Evolutionary conservation across 192 early-diverging fungal species (phyloP).

Genomic region (Chytriomyces sp.): DNA sequence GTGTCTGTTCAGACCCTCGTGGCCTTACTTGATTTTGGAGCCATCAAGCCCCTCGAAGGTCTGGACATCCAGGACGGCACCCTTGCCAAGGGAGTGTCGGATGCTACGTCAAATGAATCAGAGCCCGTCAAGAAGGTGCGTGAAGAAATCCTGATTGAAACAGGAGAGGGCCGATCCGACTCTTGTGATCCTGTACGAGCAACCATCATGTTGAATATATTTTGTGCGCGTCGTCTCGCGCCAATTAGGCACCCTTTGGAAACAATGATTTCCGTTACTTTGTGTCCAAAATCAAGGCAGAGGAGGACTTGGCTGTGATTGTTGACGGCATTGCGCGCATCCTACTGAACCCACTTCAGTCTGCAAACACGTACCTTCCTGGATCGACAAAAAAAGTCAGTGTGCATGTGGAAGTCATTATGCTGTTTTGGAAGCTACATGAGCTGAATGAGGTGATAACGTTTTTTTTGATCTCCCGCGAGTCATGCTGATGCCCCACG

Average conservation of each 20-base stretch:
- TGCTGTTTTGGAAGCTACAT: slow-evolving; percentile 84
- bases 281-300: slow-evolving; percentile 76
- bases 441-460: slow-evolving; percentile 71
- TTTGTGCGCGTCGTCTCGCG: neutral
- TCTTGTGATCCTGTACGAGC: slow-evolving; percentile 17
- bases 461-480: neutral
- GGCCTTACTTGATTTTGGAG: slow-evolving; percentile 66
- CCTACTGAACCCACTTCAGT: slow-evolving; percentile 75
- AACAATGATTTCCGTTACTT: slow-evolving; percentile 81
- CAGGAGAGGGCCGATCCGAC: slow-evolving; percentile 9
- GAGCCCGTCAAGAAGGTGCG: too few relatives aligned
- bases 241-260: slow-evolving; percentile 15
- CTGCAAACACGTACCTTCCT: slow-evolving; percentile 74
- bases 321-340: slow-evolving; percentile 78
- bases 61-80: neutral
- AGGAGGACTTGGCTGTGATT: slow-evolving; percentile 82
- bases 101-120: neutral
- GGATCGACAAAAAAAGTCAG: slow-evolving; percentile 72
- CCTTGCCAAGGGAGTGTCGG: neutral
- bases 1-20: slow-evolving; percentile 68
- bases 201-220: slow-evolving; percentile 5
- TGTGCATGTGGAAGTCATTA: slow-evolving; percentile 68
- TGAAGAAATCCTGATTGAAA: too few relatives aligned
- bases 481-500: neutral
- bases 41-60: neutral